Evolutionary conservation across 768 basidiomycete species (phyloP).

Genomic region (Phanerochaete sordida): DNA sequence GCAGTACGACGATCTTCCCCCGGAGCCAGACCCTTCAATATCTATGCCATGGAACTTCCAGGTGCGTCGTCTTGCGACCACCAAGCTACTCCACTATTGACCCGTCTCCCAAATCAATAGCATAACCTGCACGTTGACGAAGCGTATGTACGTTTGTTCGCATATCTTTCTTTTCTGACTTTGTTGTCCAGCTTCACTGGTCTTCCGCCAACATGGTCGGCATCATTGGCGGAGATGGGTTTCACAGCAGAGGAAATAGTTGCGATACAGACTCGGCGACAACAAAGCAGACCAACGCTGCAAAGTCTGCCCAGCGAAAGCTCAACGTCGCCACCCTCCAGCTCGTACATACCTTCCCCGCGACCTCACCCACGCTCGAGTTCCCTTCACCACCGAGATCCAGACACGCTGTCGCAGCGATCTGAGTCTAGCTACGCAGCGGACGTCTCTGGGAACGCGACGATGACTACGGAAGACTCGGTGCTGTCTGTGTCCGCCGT

Average conservation of each 20-base stretch:
- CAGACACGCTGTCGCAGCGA: slow-evolving; percentile 6
- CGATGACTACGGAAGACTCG: background rate
- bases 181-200: slow-evolving; percentile 46
- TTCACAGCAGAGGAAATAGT: slow-evolving; percentile 70
- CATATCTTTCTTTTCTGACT: background rate
- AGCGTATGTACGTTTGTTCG: slow-evolving; percentile 40
- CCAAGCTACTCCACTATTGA: background rate
- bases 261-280: slow-evolving; percentile 44
- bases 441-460: slow-evolving; percentile 6
- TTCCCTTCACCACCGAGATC: slow-evolving; percentile 1
- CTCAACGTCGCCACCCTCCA: slow-evolving; percentile 7
- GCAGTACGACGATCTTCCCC: slow-evolving; percentile 19
- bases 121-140: slow-evolving; percentile 82
- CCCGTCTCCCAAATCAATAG: slow-evolving; percentile 28
- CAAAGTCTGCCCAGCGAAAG: background rate
- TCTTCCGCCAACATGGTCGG: slow-evolving; percentile 72
- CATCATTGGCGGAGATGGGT: slow-evolving; percentile 55
- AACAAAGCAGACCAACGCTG: slow-evolving; percentile 16
- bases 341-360: background rate
- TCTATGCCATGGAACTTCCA: slow-evolving; percentile 75
- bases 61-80: slow-evolving; percentile 34
- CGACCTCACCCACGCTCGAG: slow-evolving; percentile 6
- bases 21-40: slow-evolving; percentile 52
- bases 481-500: background rate
- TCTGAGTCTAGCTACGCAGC: slow-evolving; percentile 7